Evolutionary conservation across 176 grass and related monocot genomes (phyloP).

Genomic region (Hordeum vulgare): MorexV3_pseudomolecules_assembly NC_058520.1:102024218-102024717

Average conservation of each 20-base stretch:
- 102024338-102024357: conserved; percentile 81
- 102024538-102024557: conserved; percentile 28
- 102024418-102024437: not conserved
- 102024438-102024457: conserved; percentile 12
- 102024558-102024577: conserved; percentile 36
- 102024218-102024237: not conserved
- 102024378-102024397: not conserved
- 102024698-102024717: not conserved
- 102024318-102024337: conserved; percentile 76
- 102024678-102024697: not conserved
- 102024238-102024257: conserved; percentile 81
- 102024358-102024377: conserved; percentile 9
- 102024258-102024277: conserved; percentile 77
- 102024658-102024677: conserved; percentile 15
- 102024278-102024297: conserved; percentile 68
- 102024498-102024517: not conserved
- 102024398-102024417: not conserved
- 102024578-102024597: conserved; percentile 13
- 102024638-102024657: not conserved
- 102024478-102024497: conserved; percentile 23
- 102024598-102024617: conserved; percentile 18
- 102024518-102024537: conserved; percentile 23
- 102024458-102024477: conserved; percentile 33
- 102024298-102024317: conserved; percentile 72
- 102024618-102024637: conserved; percentile 19